Percentiles rank a stretch among this genome's conserved stretches.
Evolutionary conservation across 176 grass and related monocot species (phyloP).

Genomic region (Zea luxurians): DNA sequence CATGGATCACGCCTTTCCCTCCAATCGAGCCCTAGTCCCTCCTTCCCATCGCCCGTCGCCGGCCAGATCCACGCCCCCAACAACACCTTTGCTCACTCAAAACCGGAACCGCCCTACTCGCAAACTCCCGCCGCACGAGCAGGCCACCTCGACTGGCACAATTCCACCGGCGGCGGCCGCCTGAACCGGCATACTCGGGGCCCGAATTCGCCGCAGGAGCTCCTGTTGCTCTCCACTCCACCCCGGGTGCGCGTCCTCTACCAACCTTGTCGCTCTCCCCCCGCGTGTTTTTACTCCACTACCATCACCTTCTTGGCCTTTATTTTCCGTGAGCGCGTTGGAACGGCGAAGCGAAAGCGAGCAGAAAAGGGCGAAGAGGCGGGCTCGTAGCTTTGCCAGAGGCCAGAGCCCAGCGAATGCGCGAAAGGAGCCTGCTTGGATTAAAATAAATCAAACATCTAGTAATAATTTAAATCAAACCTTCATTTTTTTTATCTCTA

Average conservation of each 20-base stretch:
- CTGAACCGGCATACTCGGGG: background rate
- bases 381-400: slow-evolving; percentile 54
- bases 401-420: background rate
- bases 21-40: slow-evolving; percentile 31
- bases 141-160: slow-evolving; percentile 1
- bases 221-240: slow-evolving; percentile 16
- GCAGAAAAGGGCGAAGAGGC: slow-evolving; percentile 13
- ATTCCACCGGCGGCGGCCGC: background rate
- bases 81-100: slow-evolving; percentile 4
- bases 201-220: slow-evolving; percentile 33
- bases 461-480: too few species aligned
- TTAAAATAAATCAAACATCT: too few species aligned
- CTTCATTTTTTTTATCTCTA: too few species aligned
- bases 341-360: slow-evolving; percentile 25
- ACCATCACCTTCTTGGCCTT: background rate
- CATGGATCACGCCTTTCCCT: slow-evolving; percentile 57
- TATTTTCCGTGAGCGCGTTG: slow-evolving; percentile 29
- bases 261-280: slow-evolving; percentile 14
- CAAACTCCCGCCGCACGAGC: slow-evolving; percentile 1
- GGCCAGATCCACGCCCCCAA: slow-evolving; percentile 44
- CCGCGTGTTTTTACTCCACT: slow-evolving; percentile 35
- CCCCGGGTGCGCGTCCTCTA: slow-evolving; percentile 29
- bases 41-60: slow-evolving; percentile 35
- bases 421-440: too few species aligned
- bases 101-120: slow-evolving; percentile 23